These are phyloP conservation scores for Danielozyma ontarioensis DNA, from an alignment of 805 yeast genomes.

Conservation along the genomic window DNA sequence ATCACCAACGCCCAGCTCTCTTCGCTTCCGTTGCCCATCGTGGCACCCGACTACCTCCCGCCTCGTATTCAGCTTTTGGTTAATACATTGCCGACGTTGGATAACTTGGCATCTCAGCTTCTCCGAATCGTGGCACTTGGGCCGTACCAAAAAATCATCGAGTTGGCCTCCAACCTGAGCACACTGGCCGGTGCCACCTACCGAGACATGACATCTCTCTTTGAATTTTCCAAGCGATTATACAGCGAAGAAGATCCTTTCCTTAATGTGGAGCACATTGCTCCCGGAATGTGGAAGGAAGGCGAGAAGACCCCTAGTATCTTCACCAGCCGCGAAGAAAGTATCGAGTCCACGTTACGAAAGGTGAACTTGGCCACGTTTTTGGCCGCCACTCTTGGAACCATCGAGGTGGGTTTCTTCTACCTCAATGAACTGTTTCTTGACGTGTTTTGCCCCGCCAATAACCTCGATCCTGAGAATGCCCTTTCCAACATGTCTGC, in stretches of 20 bases:
- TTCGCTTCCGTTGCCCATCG: conserved; percentile 53
- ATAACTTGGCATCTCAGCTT: conserved; percentile 77
- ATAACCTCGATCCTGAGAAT: conserved; percentile 47
- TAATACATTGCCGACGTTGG: conserved; percentile 70
- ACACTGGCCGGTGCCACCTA: conserved; percentile 64
- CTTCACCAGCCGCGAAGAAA: conserved; percentile 56
- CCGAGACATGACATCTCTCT: conserved; percentile 64
- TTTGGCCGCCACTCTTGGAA: conserved; percentile 78
- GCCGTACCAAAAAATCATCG: conserved; percentile 71
- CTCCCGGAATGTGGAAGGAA: conserved; percentile 67
- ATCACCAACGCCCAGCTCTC: conserved; percentile 46
- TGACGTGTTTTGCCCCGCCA: conserved; percentile 80
- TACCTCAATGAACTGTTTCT: conserved; percentile 79
- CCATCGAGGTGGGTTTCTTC: conserved; percentile 82
- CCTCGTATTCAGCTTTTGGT: conserved; percentile 60
- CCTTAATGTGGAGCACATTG: conserved; percentile 60
- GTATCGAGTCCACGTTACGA: conserved; percentile 61
- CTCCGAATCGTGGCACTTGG: conserved; percentile 66
- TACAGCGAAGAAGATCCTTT: conserved; percentile 72
- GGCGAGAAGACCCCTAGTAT: conserved; percentile 55
- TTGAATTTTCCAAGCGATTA: conserved; percentile 69
- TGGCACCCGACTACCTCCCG: conserved; percentile 52
- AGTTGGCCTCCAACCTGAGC: conserved; percentile 60
- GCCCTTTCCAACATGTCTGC: conserved; percentile 32
- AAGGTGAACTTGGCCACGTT: conserved; percentile 87